phyloP scores from a whole-genome alignment of 805 yeast species.

The Dipodascus albidus region DNA sequence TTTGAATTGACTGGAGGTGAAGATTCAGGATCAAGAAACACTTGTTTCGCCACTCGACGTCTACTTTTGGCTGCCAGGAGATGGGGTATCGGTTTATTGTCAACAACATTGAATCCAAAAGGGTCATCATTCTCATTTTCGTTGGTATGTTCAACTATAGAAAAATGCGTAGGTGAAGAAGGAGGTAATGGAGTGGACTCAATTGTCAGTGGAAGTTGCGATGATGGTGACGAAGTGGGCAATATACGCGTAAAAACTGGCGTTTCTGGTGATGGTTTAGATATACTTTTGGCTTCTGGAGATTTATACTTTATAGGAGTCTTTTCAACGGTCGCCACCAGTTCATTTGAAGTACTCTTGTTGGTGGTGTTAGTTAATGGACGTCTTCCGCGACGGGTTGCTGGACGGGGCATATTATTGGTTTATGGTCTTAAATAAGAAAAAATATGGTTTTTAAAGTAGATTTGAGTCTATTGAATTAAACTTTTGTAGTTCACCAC shows the following conservation, averaged over 20 bases:
- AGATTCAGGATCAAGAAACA: background rate
- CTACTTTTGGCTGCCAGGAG: background rate
- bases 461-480: too few species aligned
- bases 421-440: too few species aligned
- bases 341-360: background rate
- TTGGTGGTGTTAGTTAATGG: background rate
- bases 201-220: background rate
- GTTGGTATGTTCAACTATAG: background rate
- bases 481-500: too few species aligned
- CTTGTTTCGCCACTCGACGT: background rate
- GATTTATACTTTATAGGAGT: background rate
- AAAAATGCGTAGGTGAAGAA: background rate
- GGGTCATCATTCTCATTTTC: background rate
- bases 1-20: background rate
- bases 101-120: background rate
- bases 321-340: background rate
- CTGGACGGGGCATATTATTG: background rate
- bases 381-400: background rate
- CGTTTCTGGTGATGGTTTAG: background rate
- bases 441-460: too few species aligned
- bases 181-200: background rate
- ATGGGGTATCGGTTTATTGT: background rate
- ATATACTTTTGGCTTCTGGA: background rate
- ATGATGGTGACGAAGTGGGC: background rate
- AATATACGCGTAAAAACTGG: background rate